phyloP scores from a whole-genome alignment of 1,284 basidiomycete genomes.

The Austropuccinia psidii region DNA sequence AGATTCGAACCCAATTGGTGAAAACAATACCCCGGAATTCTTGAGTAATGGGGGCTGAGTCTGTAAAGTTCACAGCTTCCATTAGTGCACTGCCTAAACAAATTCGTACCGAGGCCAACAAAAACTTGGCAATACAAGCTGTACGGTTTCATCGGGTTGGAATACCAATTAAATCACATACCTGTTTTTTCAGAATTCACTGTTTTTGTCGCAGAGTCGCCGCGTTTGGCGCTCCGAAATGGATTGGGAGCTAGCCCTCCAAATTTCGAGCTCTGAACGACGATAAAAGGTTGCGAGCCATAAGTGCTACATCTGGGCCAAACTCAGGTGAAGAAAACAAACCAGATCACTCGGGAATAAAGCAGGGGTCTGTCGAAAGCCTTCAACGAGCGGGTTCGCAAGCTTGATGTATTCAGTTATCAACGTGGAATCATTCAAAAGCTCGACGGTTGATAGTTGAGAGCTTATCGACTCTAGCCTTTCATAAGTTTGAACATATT shows the following conservation, averaged over 20 bases:
- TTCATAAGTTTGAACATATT: slow-evolving; percentile 23
- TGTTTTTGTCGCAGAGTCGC: background rate
- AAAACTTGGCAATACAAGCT: too few species aligned
- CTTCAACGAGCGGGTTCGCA: slow-evolving; percentile 76
- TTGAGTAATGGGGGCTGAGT: background rate
- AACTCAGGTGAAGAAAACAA: slow-evolving; percentile 41
- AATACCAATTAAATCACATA: slow-evolving; percentile 45
- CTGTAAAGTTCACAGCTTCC: background rate
- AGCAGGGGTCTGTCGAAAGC: slow-evolving; percentile 73
- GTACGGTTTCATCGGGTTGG: too few species aligned
- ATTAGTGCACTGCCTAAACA: background rate
- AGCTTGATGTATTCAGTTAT: slow-evolving; percentile 64
- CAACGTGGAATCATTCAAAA: slow-evolving; percentile 48
- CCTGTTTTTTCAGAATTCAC: background rate
- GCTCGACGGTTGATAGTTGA: slow-evolving; percentile 47
- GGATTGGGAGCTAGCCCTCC: background rate
- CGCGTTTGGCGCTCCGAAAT: background rate
- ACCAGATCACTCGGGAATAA: slow-evolving; percentile 72
- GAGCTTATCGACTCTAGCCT: slow-evolving; percentile 18
- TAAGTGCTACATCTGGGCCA: background rate
- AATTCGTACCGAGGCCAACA: too few species aligned
- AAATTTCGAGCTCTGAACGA: slow-evolving; percentile 21
- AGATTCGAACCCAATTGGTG: slow-evolving; percentile 73
- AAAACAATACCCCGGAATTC: slow-evolving; percentile 73
- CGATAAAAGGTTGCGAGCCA: background rate